Percentiles rank a stretch among this genome's conserved stretches.
These are phyloP conservation scores for Lactifluus rugatus DNA, from an alignment of 768 basidiomycete species.

Conservation along the genomic window DNA sequence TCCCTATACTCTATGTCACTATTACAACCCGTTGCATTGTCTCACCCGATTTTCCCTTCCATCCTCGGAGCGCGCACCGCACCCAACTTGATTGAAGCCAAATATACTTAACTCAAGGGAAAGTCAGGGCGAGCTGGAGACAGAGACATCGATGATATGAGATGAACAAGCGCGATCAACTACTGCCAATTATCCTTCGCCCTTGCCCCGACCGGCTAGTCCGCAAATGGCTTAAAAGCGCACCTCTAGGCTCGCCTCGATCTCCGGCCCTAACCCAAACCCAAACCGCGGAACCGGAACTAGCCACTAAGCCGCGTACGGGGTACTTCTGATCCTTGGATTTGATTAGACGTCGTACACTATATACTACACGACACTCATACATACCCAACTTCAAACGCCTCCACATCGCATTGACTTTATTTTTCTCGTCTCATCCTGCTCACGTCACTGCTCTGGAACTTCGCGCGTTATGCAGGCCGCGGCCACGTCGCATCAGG, in stretches of 20 bases:
- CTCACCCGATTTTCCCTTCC: neutral
- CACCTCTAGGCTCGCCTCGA: neutral
- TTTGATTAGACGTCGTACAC: too few species aligned
- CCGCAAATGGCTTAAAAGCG: neutral
- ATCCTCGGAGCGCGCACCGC: neutral
- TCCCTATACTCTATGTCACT: neutral
- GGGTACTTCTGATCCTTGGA: neutral
- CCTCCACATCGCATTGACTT: neutral
- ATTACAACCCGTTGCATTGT: neutral
- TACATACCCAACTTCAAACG: neutral
- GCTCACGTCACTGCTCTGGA: neutral
- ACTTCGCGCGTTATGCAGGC: conserved; percentile 35
- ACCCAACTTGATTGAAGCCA: too few species aligned
- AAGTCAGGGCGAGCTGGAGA: too few species aligned
- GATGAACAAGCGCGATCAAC: too few species aligned
- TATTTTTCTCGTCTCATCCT: neutral
- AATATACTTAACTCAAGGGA: too few species aligned
- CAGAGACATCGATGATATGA: too few species aligned
- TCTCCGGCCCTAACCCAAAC: neutral
- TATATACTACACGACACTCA: neutral
- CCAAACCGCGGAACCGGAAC: neutral
- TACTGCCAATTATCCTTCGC: neutral
- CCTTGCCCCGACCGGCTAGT: neutral
- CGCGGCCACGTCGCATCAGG: conserved; percentile 64
- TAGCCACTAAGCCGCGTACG: too few species aligned